Evolutionary conservation across 768 basidiomycete genomes (phyloP).

Genomic region (Lactarius evosmus): DNA sequence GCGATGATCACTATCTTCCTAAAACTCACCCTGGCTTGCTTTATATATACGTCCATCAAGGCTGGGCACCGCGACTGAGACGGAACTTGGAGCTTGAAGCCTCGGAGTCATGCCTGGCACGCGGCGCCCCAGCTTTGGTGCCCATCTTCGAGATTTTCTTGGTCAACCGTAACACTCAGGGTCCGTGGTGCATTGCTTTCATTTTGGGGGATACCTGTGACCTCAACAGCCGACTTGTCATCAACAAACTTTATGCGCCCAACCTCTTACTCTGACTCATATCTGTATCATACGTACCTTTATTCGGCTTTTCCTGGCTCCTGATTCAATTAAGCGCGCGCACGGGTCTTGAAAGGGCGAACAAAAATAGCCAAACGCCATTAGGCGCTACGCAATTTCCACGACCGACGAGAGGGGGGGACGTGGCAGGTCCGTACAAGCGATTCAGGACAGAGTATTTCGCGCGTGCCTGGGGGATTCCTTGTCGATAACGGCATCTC

Average conservation of each 20-base stretch:
- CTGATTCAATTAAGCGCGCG: conserved; percentile 6
- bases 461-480: conserved; percentile 10
- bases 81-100: background rate
- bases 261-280: background rate
- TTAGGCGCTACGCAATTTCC: conserved; percentile 10
- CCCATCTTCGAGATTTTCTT: background rate
- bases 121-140: background rate
- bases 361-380: background rate
- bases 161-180: background rate
- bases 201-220: background rate
- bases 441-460: background rate
- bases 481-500: conserved; percentile 7
- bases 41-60: background rate
- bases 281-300: background rate
- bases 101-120: background rate
- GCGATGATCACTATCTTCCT: background rate
- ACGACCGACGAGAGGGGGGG: background rate
- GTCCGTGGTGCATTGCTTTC: background rate
- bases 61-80: background rate
- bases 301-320: background rate
- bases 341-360: background rate
- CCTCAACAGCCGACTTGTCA: background rate
- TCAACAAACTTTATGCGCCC: conserved; percentile 10
- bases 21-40: background rate
- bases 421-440: background rate